Base-by-base conservation (phyloP, 345 rosid species). In the Acer saccharum region DNA sequence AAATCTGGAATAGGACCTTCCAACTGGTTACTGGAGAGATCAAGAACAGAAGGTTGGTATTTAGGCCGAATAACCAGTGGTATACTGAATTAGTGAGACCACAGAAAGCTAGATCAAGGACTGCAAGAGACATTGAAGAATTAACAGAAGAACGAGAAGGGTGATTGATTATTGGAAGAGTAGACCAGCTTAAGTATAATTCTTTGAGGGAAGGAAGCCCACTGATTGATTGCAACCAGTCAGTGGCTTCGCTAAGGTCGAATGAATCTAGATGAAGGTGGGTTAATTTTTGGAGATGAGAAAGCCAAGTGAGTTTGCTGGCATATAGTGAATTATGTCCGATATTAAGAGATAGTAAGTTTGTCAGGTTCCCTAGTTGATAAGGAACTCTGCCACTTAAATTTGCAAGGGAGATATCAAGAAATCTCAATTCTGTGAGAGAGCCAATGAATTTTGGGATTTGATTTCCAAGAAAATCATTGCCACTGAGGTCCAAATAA, bases 401-500 rank as follows among this genome's bases (percentile, higher is more conserved):
- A 54, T 29, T 43, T 50, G 65, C 27, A 0, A 4, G 1, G 12
- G 27, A 50, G 35, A 80, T 75, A 44, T 52, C 2, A 4, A 75
- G 69, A 23, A 48, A 25, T 18, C 27, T 72, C 62, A 89, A 57
- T 1, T 62, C 76, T 32, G 2, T 55, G 14, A 89, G 66, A 0
- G 80, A 71, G 21, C 83, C 86, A 63, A 83, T 48, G 18, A 83
- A 85, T 27, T 71, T 43, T 1, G 92, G 92, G 52, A 88, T 71
- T 29, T 12, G 68, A 27, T 39, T 21, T 3, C 83, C 87, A 7
- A 25, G 68, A 66, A 89, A 87, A 52, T 84, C 81, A 55, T 84
- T 84, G 18, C 6, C 39, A 72, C 88, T 83, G 72, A 87, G 32
- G 71, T 87, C 89, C 27, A 89, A 62, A 9, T 83, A 80, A 27